phyloP scores from a whole-genome alignment of 352 stramenopile species.

The Globisporangium irregulare region DNA sequence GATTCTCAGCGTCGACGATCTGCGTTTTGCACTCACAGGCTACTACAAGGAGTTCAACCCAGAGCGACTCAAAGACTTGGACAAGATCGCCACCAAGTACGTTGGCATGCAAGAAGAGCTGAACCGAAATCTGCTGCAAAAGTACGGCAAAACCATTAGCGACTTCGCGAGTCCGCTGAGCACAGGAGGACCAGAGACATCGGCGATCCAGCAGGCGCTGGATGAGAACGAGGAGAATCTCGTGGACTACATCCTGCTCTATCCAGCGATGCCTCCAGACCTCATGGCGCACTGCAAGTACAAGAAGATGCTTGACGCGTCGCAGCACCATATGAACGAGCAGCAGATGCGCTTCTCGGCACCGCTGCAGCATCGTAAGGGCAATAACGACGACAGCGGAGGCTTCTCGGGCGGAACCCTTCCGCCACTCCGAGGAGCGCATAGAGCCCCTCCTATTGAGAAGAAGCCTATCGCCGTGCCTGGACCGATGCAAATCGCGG shows the following conservation, averaged over 20 bases:
- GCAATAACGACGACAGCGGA: slow-evolving; percentile 24
- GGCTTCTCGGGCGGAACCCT: slow-evolving; percentile 21
- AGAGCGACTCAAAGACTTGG: slow-evolving; percentile 55
- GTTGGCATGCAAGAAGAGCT: slow-evolving; percentile 54
- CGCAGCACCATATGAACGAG: slow-evolving; percentile 74
- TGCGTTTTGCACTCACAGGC: slow-evolving; percentile 36
- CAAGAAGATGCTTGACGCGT: slow-evolving; percentile 76
- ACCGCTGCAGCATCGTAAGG: slow-evolving; percentile 69
- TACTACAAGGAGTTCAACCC: slow-evolving; percentile 67
- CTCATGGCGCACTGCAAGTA: slow-evolving; percentile 55
- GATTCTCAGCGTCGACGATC: slow-evolving; percentile 27
- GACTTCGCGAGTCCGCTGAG: slow-evolving; percentile 26
- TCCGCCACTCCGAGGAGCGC: slow-evolving; percentile 51
- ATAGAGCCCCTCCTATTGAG: slow-evolving; percentile 30
- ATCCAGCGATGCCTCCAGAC: slow-evolving; percentile 32
- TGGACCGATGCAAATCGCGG: slow-evolving; percentile 68
- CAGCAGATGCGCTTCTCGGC: slow-evolving; percentile 78
- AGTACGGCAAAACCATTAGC: slow-evolving; percentile 58
- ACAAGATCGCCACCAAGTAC: slow-evolving; percentile 77
- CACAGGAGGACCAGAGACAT: neutral
- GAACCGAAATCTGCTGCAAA: slow-evolving; percentile 57
- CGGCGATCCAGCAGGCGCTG: neutral
- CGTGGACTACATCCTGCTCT: slow-evolving; percentile 68
- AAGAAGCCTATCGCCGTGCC: slow-evolving; percentile 67
- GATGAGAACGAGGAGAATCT: slow-evolving; percentile 42